phyloP scores from a whole-genome alignment of 2,329 filamentous ascomycete species.

The Penicillium frequentans region DNA sequence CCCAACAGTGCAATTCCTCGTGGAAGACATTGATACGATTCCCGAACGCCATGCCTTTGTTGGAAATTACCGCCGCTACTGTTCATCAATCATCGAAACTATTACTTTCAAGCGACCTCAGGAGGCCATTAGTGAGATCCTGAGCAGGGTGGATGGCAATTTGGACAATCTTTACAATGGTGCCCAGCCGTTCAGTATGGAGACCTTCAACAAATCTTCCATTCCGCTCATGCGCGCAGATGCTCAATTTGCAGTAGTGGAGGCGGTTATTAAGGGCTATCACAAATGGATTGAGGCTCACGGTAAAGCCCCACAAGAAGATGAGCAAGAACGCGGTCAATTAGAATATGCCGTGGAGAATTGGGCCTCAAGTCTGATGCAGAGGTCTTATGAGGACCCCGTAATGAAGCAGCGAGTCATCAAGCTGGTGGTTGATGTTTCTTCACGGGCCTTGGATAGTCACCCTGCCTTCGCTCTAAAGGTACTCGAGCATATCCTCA shows the following conservation, averaged over 20 bases:
- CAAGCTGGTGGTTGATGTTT: constrained; percentile 80
- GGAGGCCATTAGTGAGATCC: constrained; percentile 83
- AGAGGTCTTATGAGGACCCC: constrained; percentile 61
- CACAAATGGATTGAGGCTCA: constrained; percentile 69
- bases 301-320: constrained; percentile 53
- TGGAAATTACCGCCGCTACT: constrained; percentile 92
- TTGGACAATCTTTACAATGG: constrained; percentile 74
- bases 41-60: constrained; percentile 94
- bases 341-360: constrained; percentile 42
- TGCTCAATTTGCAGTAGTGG: constrained; percentile 84
- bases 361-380: constrained; percentile 44
- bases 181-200: constrained; percentile 63
- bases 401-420: constrained; percentile 78
- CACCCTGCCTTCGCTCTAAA: constrained; percentile 81
- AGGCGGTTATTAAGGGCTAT: constrained; percentile 85
- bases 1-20: constrained; percentile 74
- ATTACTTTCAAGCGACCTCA: constrained; percentile 79
- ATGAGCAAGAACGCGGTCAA: constrained; percentile 41
- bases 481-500: constrained; percentile 86
- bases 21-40: constrained; percentile 92
- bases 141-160: constrained; percentile 73
- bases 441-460: constrained; percentile 74
- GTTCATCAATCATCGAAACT: constrained; percentile 79
- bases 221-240: constrained; percentile 68
- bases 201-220: constrained; percentile 42